Percentiles rank a stretch among this genome's conserved stretches.
Evolutionary conservation across 306 rosid species (phyloP).

Genomic region (Casuarina cunninghamiana): DNA sequence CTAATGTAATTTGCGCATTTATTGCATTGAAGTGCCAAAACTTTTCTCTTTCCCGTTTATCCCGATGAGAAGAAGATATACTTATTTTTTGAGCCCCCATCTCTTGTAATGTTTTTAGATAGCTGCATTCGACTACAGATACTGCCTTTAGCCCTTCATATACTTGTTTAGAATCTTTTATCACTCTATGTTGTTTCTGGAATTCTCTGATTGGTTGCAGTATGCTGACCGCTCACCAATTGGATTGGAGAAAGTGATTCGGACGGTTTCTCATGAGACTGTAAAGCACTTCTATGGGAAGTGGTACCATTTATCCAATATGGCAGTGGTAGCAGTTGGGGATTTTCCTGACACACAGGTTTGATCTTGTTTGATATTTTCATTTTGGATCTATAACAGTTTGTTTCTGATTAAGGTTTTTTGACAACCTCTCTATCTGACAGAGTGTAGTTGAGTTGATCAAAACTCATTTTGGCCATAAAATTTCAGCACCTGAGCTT

Average conservation of each 20-base stretch:
- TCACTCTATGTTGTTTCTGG: slow-evolving; percentile 20
- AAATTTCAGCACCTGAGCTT: slow-evolving; percentile 63
- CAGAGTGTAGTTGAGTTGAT: slow-evolving; percentile 85
- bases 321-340: slow-evolving; percentile 98
- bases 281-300: slow-evolving; percentile 78
- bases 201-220: slow-evolving; percentile 50
- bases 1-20: not conserved
- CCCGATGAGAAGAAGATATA: not conserved
- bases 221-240: slow-evolving; percentile 93
- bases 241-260: slow-evolving; percentile 87
- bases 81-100: not conserved
- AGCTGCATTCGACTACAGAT: not conserved
- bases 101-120: not conserved
- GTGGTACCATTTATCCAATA: slow-evolving; percentile 89
- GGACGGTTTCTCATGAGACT: slow-evolving; percentile 74
- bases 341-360: slow-evolving; percentile 93
- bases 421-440: slow-evolving; percentile 29
- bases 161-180: not conserved
- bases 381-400: slow-evolving; percentile 16
- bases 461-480: slow-evolving; percentile 76
- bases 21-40: not conserved
- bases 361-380: slow-evolving; percentile 30
- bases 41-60: not conserved
- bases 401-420: slow-evolving; percentile 21
- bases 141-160: not conserved